Conservation (phyloP, 768 basidiomycete species). For the Suillus decipiens region DNA sequence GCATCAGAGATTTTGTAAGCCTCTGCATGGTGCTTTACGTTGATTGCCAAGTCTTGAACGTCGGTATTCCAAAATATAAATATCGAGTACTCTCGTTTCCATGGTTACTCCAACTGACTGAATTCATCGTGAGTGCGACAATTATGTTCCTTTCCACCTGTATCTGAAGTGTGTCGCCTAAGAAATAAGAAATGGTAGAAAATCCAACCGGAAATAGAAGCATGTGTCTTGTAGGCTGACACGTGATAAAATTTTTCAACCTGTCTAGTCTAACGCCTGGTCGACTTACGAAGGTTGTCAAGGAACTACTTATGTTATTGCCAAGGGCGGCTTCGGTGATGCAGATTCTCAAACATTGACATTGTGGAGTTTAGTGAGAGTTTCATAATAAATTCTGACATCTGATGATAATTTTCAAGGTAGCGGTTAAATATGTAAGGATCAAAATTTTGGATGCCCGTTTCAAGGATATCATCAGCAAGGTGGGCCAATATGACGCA, state of each 20-base stretch:
- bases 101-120: not conserved
- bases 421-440: constrained; percentile 28
- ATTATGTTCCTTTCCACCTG: not conserved
- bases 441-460: constrained; percentile 15
- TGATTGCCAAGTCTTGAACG: too few species aligned
- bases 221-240: not conserved
- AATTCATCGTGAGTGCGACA: too few species aligned
- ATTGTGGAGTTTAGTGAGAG: constrained; percentile 21
- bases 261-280: constrained; percentile 1
- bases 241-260: too few species aligned
- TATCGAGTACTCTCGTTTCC: not conserved
- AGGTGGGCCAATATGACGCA: constrained; percentile 12
- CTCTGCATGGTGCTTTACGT: too few species aligned
- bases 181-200: not conserved
- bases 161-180: not conserved
- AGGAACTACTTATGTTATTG: constrained; percentile 22
- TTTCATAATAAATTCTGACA: not conserved
- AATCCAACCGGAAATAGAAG: not conserved
- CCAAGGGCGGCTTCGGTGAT: constrained; percentile 25
- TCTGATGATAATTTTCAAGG: constrained; percentile 15
- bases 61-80: not conserved
- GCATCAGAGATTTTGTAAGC: too few species aligned
- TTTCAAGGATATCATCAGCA: constrained; percentile 15
- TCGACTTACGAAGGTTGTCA: constrained; percentile 19
- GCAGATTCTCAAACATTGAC: constrained; percentile 20